Evolutionary conservation across 1,139 yeast species (phyloP), one percentile per base, ranked within the genome.

Genomic region (Schwanniomyces etchellsii): DNA sequence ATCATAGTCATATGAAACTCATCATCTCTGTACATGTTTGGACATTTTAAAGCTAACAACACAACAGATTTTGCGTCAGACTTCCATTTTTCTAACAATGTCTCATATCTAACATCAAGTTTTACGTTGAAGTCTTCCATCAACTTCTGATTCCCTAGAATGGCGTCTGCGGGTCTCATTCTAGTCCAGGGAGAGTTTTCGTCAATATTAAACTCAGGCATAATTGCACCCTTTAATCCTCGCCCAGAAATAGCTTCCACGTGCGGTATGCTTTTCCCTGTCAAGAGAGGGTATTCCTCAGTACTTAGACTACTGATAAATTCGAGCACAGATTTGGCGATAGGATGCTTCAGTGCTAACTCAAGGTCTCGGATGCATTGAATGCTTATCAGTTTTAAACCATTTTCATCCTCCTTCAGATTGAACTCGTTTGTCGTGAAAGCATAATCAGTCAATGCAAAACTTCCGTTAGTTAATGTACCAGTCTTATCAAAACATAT

Each of bases 401-500:
- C 39, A 12, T 43, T 16, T n/a, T 16, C 13, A 10, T 20, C 4
- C 6, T 21, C 39, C 14, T 11, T 9, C 2, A 34, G 42, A 5
- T 40, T 36, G 3, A 36, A 35, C 3, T 38, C 38, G 5, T 32
- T 31, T 5, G 35, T 34, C 10, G 33, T 18, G 32, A 52, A 56
- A 3, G 61, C 51, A 39, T 56, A 65, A 41, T 80, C 74, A 1
- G 81, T 75, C 2, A 82, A 71, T 30, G 58, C 57, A 29, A 78
- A 67, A 21, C 74, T 74, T 1, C 84, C 84, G 14, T 75, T 77
- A 0, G 93, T 82, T 37, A 82, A 58, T 0, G 93, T 82, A 1
- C 93, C 93, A 0, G 93, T 82, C 43, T 82, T 82, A 53, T 82
- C 93, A 52, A 82, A 82, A 44, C 89, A 82, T 10, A 81, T 72